Evolutionary conservation across 352 stramenopile species (phyloP), one percentile per base, ranked within the genome.

Genomic region (Saprolegnia parasitica): DNA sequence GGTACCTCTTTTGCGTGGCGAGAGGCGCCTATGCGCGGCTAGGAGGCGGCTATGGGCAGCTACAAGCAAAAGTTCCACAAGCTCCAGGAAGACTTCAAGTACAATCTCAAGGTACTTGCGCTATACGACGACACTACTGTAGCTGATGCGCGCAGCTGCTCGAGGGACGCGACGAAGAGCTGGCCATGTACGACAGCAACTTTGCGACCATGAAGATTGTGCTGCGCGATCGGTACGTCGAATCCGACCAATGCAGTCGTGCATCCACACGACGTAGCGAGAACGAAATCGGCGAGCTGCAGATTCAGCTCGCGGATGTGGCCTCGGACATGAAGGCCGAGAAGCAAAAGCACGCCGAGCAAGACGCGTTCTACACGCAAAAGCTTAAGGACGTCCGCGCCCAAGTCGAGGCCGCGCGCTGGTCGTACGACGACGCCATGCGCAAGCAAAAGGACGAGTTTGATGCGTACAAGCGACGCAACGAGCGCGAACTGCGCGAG

Each of bases 31-130:
- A 13, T 40, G 26, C 26, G 60, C 13, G 42, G 42, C 32, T 67
- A 86, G 78, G 83, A 90, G 32, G 67, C 67, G 2, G 74, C 77
- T 0, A 74, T 71, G 24, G 74, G 72, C 8, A 71, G 74, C 11
- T 84, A 86, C 72, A 92, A 88, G 73, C 76, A 88, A 63, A 85
- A 89, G 73, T 85, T 96, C 20, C 76, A 62, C 67, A 96, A 96
- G 70, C 74, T 97, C 29, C 88, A 95, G 68, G 89, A 96, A 62
- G 90, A 97, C 74, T 97, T 97, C 81, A 91, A 95, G 73, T 97
- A 96, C 78, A 97, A 97, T 71, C 76, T 97, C 50, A 94, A 94
- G 78, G 73, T 74, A 60, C 52, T 54, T 4, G 11, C 57, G 39
- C 18, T n/a, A 13, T 11, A 4, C 11, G 5, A 49, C 23, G 9